Evolutionary conservation across 768 basidiomycete genomes (phyloP).

Genomic region (Brasilioporus rufonigricans): DNA sequence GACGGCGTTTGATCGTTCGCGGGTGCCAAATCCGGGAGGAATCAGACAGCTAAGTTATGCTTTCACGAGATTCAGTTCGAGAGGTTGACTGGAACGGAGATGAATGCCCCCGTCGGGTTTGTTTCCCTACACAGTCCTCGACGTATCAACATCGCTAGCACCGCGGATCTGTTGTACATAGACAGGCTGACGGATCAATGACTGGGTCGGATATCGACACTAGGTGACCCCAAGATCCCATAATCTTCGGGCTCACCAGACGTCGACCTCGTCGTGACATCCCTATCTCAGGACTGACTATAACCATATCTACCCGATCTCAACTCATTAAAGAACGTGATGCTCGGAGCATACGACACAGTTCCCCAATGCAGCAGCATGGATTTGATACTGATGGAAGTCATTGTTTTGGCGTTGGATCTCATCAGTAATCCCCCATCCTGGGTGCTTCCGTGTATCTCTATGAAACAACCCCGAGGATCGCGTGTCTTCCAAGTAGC

Average conservation of each 20-base stretch:
- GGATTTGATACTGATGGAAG: constrained; percentile 15
- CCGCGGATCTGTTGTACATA: neutral
- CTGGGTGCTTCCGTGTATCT: neutral
- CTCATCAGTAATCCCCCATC: neutral
- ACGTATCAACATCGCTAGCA: neutral
- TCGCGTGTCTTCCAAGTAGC: neutral
- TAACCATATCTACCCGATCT: neutral
- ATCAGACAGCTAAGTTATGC: neutral
- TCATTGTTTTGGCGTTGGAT: neutral
- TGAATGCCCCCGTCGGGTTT: neutral
- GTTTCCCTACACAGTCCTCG: neutral
- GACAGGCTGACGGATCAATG: neutral
- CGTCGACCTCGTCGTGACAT: neutral
- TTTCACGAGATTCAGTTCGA: neutral
- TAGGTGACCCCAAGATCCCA: neutral
- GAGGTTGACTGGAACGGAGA: neutral
- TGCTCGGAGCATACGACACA: constrained; percentile 5
- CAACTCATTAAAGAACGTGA: neutral
- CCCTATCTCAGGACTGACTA: neutral
- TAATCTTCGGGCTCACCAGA: neutral
- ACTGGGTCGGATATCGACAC: neutral
- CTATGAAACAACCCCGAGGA: neutral
- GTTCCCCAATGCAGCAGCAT: neutral
- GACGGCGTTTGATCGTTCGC: constrained; percentile 2
- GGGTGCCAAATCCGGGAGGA: neutral